phyloP scores from a whole-genome alignment of 805 yeast species.

The Saccharomycopsis capsularis region DNA sequence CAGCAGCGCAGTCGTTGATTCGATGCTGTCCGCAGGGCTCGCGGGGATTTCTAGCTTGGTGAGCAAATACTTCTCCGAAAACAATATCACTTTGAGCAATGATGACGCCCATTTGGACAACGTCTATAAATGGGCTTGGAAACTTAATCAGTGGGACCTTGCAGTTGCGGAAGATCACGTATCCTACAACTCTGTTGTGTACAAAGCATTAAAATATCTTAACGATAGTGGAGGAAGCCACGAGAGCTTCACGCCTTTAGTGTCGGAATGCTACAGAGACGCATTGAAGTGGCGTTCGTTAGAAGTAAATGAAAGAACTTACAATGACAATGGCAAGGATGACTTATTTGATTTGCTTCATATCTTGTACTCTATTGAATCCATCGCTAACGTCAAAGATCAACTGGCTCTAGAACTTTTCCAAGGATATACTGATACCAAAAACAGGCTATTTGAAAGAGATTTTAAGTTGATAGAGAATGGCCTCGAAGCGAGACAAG shows the following conservation, averaged over 20 bases:
- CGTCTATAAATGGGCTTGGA: slow-evolving; percentile 65
- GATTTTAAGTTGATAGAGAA: slow-evolving; percentile 36
- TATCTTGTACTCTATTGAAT: neutral
- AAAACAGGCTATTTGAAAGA: slow-evolving; percentile 34
- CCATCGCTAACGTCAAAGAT: neutral
- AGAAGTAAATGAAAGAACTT: neutral
- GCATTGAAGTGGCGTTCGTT: neutral
- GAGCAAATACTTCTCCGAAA: slow-evolving; percentile 24
- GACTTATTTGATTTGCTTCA: neutral
- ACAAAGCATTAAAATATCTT: slow-evolving; percentile 39
- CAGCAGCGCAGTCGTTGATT: slow-evolving; percentile 19
- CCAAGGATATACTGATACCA: too few species aligned
- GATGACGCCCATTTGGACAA: slow-evolving; percentile 15
- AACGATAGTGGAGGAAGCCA: neutral
- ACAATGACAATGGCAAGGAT: neutral
- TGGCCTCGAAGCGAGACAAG: slow-evolving; percentile 37
- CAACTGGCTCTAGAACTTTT: slow-evolving; percentile 19
- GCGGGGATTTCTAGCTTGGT: slow-evolving; percentile 49
- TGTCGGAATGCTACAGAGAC: neutral
- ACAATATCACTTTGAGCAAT: neutral
- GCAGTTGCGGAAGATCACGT: slow-evolving; percentile 38
- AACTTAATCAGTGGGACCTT: slow-evolving; percentile 68
- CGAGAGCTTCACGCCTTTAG: neutral
- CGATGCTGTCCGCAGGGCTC: slow-evolving; percentile 47
- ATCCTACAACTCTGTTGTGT: slow-evolving; percentile 42